A percentile compares a stretch with the other conserved stretches of the same genome.
phyloP scores from a whole-genome alignment of 345 rosid genomes.

The Trapa incisa region DNA sequence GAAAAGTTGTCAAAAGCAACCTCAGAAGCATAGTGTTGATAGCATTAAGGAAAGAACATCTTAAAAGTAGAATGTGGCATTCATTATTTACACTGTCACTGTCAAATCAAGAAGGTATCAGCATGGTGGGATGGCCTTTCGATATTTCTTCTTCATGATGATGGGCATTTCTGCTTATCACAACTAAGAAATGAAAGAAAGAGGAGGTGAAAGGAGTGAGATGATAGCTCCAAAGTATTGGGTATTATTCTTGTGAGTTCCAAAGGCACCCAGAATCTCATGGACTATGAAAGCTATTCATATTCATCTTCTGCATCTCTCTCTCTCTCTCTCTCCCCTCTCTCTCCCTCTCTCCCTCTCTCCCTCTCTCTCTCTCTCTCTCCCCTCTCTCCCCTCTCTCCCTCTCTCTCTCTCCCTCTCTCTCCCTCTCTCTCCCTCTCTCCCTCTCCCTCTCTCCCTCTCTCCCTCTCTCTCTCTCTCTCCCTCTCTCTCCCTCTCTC shows the following conservation, averaged over 20 bases:
- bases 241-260: neutral
- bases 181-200: neutral
- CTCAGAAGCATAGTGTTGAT: neutral
- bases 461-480: neutral
- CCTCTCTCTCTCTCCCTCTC: neutral
- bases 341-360: neutral
- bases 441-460: neutral
- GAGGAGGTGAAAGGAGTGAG: too few species aligned
- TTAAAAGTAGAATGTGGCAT: neutral
- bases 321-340: too few species aligned
- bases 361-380: neutral
- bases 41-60: neutral
- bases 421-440: neutral
- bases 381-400: too few species aligned
- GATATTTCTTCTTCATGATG: neutral
- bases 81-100: neutral
- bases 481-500: neutral
- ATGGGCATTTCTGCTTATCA: neutral
- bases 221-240: neutral
- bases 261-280: neutral
- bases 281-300: neutral
- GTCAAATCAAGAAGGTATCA: neutral
- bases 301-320: neutral
- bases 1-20: neutral
- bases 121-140: neutral